These are phyloP conservation scores for Vicia sativa DNA, from an alignment of 306 rosid genomes.

Conservation along the genomic window DNA sequence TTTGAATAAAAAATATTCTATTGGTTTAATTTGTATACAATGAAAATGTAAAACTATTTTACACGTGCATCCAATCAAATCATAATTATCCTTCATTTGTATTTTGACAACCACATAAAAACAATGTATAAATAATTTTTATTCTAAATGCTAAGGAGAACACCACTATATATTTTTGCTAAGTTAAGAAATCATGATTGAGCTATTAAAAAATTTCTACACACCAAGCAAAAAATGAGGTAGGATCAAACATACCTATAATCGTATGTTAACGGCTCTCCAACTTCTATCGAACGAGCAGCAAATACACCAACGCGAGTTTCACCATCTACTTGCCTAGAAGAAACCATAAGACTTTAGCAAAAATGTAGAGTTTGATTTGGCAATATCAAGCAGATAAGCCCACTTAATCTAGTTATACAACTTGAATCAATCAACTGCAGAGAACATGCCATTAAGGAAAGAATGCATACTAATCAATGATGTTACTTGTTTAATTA, in stretches of 20 bases:
- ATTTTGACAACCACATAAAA: neutral
- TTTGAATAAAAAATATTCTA: neutral
- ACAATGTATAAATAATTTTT: neutral
- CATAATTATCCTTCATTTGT: neutral
- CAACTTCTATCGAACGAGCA: constrained; percentile 68
- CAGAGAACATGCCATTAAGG: neutral
- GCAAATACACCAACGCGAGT: constrained; percentile 85
- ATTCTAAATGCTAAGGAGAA: constrained; percentile 16
- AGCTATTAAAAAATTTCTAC: neutral
- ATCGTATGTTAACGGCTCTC: constrained; percentile 87
- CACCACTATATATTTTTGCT: neutral
- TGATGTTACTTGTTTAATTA: neutral
- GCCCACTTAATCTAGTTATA: constrained; percentile 10
- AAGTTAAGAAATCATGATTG: constrained; percentile 1
- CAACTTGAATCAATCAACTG: constrained; percentile 14
- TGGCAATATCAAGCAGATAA: constrained; percentile 1
- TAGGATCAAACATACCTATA: constrained; percentile 61
- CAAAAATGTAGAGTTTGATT: constrained; percentile 18
- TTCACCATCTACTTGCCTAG: constrained; percentile 95
- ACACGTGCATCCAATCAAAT: too few relatives aligned
- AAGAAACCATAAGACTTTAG: constrained; percentile 38
- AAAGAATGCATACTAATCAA: neutral
- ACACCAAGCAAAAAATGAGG: constrained; percentile 1
- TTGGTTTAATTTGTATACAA: too few relatives aligned
- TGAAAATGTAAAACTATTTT: too few relatives aligned